Evolutionary conservation across 2,329 filamentous ascomycete genomes (phyloP), one percentile per base, ranked within the genome.

Genomic region (Botrytis aclada): DNA sequence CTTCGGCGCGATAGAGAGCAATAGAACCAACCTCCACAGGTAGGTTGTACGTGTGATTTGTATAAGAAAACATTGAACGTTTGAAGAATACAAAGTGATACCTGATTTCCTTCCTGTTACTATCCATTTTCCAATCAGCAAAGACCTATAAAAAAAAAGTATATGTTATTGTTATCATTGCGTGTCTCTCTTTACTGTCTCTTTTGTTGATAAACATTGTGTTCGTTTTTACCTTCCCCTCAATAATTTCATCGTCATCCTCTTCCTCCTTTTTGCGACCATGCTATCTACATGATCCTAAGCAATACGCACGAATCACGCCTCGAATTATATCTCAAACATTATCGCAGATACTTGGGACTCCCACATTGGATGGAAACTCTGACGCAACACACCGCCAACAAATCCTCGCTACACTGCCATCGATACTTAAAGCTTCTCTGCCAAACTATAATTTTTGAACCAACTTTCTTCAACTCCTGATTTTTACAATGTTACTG

Each of bases 401-500:
- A 39, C 70, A 45, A 71, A 51, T 20, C 62, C 45, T 39, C n/a
- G 69, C 61, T 66, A 54, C 61, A 39, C 45, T 58, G 45, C n/a
- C 61, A 66, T 41, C 37, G 22, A 41, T 54, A 71, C 37, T 54
- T 66, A 65, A 65, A 41, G 25, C 45, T 41, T 54, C 70, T 58
- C 22, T 32, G 45, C 60, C 32, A 41, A 29, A 34, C n/a, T 34
- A 66, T 58, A 66, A 43, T 54, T 66, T 34, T 41, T 18, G 25
- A 41, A 34, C 41, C 61, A 71, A 66, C 34, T 34, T 16, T 47
- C 51, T 58, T n/a, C 41, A 54, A 43, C 29, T 25, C 20, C 32
- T 34, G 29, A 32, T 71, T 34, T 47, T 41, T 22, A 73, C n/a
- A 43, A 80, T 78, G 77, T 71, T 79, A 51, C 74, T 78, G 22